Evolutionary conservation across 305 asterid genomes (phyloP), one percentile per base, ranked within the genome.

Genomic region (Rubia peregrina): DNA sequence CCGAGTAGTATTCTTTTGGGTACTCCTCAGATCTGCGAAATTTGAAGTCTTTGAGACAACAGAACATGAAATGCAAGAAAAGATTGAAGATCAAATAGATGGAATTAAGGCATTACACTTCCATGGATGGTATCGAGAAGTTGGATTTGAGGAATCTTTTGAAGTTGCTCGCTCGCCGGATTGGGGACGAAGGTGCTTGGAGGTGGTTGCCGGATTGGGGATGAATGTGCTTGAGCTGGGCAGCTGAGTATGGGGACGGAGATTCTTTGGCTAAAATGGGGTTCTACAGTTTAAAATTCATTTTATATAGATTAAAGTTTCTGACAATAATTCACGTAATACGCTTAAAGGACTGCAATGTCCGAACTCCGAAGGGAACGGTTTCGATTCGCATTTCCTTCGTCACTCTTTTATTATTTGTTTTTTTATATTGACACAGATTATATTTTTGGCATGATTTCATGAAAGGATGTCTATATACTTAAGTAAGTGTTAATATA

Each of bases 21-120:
- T 77, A 82, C 46, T 70, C 41, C 9, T 83, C 89, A 70, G 92
- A 84, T 83, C 90, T 85, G 85, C 71, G 13, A 74, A 75, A 65
- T 71, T 38, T 42, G 14, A 36, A 38, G 60, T 33, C 9, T 30
- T 21, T 57, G 59, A 42, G 16, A 19, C 9, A 5, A 5, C 60
- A 53, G 16, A 57, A 57, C 36, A 51, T 21, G 7, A 17, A 6
- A 51, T 51, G 59, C n/a, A 57, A 56, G 48, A 21, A 56, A 4
- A 56, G 30, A 19, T 56, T 56, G 33, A 24, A 26, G 10, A 68
- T 14, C 59, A 51, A 6, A 6, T 7, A 30, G 63, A 68, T 68
- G 12, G 63, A 56, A n/a, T 6, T 5, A n/a, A 10, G 26, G 57
- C 13, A 51, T 68, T 68, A 68, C 72, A 51, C 72, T 17, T 68